A percentile compares a stretch with the other conserved stretches of the same genome.
Evolutionary conservation across 495 filamentous ascomycete species (phyloP).

Genomic region (Talaromyces stipitatus): DNA sequence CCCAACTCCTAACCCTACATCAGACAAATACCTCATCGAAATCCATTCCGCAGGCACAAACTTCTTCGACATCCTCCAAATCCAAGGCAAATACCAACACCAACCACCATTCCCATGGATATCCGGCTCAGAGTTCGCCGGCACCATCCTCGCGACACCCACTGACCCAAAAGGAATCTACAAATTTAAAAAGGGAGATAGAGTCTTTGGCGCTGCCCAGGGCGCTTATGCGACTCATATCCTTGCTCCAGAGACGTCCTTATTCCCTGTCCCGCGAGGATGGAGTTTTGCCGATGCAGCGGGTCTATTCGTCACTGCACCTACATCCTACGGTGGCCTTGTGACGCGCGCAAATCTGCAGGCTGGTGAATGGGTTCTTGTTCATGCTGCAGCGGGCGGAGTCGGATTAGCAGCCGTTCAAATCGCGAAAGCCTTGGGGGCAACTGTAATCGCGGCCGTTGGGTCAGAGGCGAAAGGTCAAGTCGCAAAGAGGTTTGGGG

Average conservation of each 20-base stretch:
- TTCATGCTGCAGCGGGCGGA: constrained; percentile 89
- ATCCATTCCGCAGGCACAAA: constrained; percentile 86
- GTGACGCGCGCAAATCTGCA: constrained; percentile 70
- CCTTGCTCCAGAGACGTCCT: constrained; percentile 52
- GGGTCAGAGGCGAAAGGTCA: constrained; percentile 69
- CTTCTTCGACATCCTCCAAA: constrained; percentile 93
- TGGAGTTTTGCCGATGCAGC: constrained; percentile 83
- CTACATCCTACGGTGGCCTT: constrained; percentile 81
- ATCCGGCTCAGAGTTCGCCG: constrained; percentile 79
- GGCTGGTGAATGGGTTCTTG: constrained; percentile 75
- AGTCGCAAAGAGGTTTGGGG: constrained; percentile 71
- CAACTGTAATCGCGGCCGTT: constrained; percentile 84
- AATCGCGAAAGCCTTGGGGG: constrained; percentile 84
- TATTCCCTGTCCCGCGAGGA: constrained; percentile 67
- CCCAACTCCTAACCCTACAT: constrained; percentile 58
- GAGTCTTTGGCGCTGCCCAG: constrained; percentile 80
- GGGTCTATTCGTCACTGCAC: constrained; percentile 83
- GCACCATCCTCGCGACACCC: constrained; percentile 61
- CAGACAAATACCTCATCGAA: constrained; percentile 77
- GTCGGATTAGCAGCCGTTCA: constrained; percentile 91
- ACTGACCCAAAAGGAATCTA: constrained; percentile 29
- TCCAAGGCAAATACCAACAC: constrained; percentile 69
- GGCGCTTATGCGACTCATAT: constrained; percentile 79
- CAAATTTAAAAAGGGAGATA: constrained; percentile 66
- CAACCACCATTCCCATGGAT: constrained; percentile 78